Base-by-base conservation (phyloP, 2,329 filamentous ascomycete species). In the Fusarium domesticum region DNA sequence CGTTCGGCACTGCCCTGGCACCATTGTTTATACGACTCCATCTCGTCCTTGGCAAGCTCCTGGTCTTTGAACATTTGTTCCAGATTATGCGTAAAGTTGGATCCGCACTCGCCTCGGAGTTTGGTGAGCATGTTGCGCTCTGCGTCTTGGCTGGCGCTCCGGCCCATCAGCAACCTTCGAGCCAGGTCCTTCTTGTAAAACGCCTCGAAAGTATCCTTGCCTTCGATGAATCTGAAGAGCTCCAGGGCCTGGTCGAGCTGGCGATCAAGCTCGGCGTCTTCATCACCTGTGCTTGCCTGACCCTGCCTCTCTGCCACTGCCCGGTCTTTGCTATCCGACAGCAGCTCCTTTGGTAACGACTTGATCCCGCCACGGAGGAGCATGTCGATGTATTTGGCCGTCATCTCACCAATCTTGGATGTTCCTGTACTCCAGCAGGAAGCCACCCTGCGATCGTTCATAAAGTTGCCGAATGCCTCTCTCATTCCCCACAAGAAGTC, bases 11-110 rank as follows among this genome's bases (percentile, higher is more conserved):
- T 77, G 39, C 76, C 75, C 14, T 78, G 75, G 14, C 78, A 76
- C 69, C 67, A 90, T 66, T 68, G 77, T 65, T 86, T 93, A 71
- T 95, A 98, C 0, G 86, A 81, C n/a, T 78, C 70, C 85, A 97
- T 95, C 64, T 97, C 92, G 58, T 97, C 93, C 48, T 87, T 86
- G 11, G 88, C 88, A 16, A 96, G 77, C 63, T 96, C 91, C 66
- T 97, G 89, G 61, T 99, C 93, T 66, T 95, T 96, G 74, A 99
- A 98, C 93, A 99, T 99, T 51, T 92, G 89, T 68, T 99, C 95
- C 1, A 99, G 76, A 60, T 98, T 98, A 63, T 96, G 91, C 0
- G 93, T 98, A 64, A 98, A 97, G 57, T 82, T 87, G 12, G 88
- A 86, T 31, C 93, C 93, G 63, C 93, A 98, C 72, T 98, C 93